Percentiles rank a stretch among this genome's conserved stretches.
These are phyloP conservation scores for Mortierella sp. DNA, from an alignment of 371 early-diverging fungal genomes.

Conservation along the genomic window DNA sequence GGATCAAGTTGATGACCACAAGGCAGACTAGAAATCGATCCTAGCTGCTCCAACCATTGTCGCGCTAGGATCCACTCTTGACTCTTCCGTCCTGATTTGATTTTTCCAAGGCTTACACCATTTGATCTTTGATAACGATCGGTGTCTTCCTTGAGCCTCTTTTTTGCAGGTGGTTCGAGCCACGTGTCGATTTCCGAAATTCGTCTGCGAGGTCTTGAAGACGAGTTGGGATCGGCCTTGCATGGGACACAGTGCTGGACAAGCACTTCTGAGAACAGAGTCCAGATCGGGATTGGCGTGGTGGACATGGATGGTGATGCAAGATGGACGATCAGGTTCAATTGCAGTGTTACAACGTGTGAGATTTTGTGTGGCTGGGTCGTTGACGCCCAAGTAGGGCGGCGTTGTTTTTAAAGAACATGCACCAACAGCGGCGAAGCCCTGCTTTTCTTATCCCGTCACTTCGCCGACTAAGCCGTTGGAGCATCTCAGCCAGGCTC, in stretches of 20 bases:
- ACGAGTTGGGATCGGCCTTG: neutral
- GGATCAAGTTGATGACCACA: conserved; percentile 18
- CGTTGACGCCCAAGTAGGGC: too few species aligned
- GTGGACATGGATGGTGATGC: neutral
- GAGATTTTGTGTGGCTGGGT: too few species aligned
- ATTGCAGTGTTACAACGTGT: too few species aligned
- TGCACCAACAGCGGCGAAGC: too few species aligned
- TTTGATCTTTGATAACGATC: neutral
- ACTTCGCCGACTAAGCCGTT: too few species aligned
- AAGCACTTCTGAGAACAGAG: conserved; percentile 13
- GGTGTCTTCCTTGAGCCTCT: conserved; percentile 12
- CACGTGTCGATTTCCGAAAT: neutral
- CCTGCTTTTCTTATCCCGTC: too few species aligned
- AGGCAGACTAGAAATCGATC: neutral
- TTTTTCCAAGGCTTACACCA: too few species aligned
- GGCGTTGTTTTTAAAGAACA: too few species aligned
- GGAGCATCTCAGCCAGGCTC: too few species aligned
- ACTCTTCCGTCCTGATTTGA: neutral
- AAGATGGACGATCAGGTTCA: too few species aligned
- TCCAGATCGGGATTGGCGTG: conserved; percentile 8
- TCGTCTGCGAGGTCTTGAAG: conserved; percentile 4
- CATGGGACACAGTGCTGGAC: conserved; percentile 10
- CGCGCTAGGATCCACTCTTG: conserved; percentile 19
- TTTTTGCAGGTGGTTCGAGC: conserved; percentile 10
- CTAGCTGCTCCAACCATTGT: conserved; percentile 15